A percentile compares a stretch with the other conserved stretches of the same genome.
Evolutionary conservation across 768 basidiomycete genomes (phyloP).

Genomic region (Omphalotus guepiniiformis): DNA sequence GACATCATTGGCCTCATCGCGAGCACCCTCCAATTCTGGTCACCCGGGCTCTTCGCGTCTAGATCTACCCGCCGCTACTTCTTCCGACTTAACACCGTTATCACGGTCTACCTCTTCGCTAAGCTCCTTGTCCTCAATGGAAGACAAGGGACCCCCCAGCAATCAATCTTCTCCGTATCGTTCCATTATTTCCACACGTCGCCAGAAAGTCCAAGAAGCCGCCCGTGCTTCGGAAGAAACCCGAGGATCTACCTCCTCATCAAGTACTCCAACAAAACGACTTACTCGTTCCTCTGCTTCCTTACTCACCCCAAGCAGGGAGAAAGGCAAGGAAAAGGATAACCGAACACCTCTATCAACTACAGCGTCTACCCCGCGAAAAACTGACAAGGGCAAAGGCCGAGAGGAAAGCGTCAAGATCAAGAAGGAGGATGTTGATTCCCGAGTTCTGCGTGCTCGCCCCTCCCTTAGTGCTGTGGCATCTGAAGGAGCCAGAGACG

Average conservation of each 20-base stretch:
- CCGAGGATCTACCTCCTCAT: conserved; percentile 28
- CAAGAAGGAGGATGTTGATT: conserved; percentile 51
- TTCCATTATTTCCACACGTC: conserved; percentile 58
- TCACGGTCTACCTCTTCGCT: conserved; percentile 37
- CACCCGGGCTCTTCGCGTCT: conserved; percentile 6
- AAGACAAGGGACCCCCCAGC: conserved; percentile 23
- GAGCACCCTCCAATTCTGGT: conserved; percentile 27
- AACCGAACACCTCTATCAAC: neutral
- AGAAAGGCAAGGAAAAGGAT: conserved; percentile 7
- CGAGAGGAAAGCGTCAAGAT: conserved; percentile 27
- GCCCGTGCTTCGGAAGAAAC: conserved; percentile 40
- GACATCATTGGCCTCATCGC: conserved; percentile 39
- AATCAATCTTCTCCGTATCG: conserved; percentile 40
- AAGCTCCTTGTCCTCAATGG: conserved; percentile 36
- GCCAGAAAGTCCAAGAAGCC: conserved; percentile 39
- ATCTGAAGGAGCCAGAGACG: conserved; percentile 33
- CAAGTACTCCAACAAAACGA: conserved; percentile 8
- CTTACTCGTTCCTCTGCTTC: conserved; percentile 3
- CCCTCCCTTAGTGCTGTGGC: conserved; percentile 32
- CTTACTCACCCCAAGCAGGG: conserved; percentile 3
- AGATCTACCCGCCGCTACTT: neutral
- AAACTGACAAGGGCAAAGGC: conserved; percentile 21
- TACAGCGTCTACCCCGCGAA: conserved; percentile 10
- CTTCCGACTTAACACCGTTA: conserved; percentile 6
- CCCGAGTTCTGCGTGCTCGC: conserved; percentile 47